Evolutionary conservation across 768 basidiomycete species (phyloP).

Genomic region (Panus rudis): DNA sequence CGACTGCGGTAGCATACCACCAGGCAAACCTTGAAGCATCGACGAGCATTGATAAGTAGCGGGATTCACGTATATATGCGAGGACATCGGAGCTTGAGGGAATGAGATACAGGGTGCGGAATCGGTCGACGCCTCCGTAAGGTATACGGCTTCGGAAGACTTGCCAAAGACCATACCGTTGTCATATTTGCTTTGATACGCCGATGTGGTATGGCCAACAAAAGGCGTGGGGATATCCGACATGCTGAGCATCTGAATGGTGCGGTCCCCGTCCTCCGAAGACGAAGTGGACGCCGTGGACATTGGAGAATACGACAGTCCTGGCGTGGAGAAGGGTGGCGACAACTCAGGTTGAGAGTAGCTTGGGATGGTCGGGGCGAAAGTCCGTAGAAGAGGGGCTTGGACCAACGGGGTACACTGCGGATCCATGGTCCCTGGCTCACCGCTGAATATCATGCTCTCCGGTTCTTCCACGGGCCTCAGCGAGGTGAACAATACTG

Average conservation of each 20-base stretch:
- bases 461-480: neutral
- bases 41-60: no score
- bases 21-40: no score
- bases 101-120: no score
- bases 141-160: no score
- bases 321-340: constrained; percentile 19
- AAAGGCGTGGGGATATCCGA: constrained; percentile 6
- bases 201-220: neutral
- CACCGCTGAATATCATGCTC: no score
- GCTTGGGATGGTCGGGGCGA: neutral
- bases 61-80: no score
- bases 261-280: constrained; percentile 23
- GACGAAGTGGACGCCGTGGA: constrained; percentile 18
- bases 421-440: no score
- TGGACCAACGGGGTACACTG: neutral
- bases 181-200: neutral
- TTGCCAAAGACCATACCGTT: neutral
- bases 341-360: constrained; percentile 8
- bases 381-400: constrained; percentile 3
- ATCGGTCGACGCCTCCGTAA: no score
- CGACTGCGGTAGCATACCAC: no score
- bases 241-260: constrained; percentile 15
- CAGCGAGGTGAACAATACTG: neutral
- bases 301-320: constrained; percentile 21
- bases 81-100: no score